Percentiles rank a stretch among this genome's conserved stretches.
Conservation (phyloP, 106 monocot species). For the Agapanthus africanus region DNA sequence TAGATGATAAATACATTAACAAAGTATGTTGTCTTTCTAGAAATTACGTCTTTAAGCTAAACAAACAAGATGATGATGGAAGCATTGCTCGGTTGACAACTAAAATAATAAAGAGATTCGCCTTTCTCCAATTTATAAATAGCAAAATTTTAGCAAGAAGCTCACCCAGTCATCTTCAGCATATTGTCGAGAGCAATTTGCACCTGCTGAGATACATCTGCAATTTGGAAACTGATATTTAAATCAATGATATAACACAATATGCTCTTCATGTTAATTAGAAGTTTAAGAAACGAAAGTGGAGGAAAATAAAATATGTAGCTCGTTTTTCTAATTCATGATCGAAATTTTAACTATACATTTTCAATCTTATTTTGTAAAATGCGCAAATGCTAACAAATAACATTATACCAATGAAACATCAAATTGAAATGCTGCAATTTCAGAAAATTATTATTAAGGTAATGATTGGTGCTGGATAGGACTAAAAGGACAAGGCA, state of each 20-base stretch:
- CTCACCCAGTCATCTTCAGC: conserved; percentile 52
- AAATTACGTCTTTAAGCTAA: not conserved
- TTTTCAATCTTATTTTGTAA: too few species aligned
- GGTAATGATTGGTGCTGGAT: too few species aligned
- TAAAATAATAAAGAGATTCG: not conserved
- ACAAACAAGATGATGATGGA: not conserved
- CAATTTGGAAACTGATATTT: not conserved
- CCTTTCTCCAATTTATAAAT: too few species aligned
- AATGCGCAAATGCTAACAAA: too few species aligned
- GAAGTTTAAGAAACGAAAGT: too few species aligned
- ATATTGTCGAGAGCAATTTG: conserved; percentile 38
- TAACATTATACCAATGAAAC: too few species aligned
- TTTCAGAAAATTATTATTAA: too few species aligned
- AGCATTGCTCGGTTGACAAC: not conserved
- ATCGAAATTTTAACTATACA: too few species aligned
- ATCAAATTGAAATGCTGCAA: too few species aligned
- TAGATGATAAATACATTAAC: not conserved
- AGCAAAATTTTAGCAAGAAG: not conserved
- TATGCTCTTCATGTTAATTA: not conserved
- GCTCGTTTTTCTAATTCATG: too few species aligned
- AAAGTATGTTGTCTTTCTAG: not conserved
- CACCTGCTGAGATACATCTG: conserved; percentile 55
- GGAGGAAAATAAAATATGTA: too few species aligned
- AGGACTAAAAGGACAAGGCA: too few species aligned
- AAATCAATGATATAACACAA: not conserved